Evolutionary conservation across 1,284 basidiomycete species (phyloP), one percentile per base, ranked within the genome.

Genomic region (Trichosporon inkin): DNA sequence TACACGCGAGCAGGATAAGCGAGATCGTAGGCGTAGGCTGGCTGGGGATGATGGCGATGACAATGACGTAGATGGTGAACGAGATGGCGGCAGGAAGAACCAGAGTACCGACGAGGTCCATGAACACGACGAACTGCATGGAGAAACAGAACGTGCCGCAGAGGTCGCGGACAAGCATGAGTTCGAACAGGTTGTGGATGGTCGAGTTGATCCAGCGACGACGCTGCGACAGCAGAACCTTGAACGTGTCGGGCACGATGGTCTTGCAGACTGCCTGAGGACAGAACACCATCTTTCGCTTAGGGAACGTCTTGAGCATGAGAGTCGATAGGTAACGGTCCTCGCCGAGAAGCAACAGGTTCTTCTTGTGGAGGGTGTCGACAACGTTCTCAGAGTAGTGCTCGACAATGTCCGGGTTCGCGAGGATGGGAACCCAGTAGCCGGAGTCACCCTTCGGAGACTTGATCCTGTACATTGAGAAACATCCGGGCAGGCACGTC

Each of bases 201-300:
- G 96, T 99, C 62, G 93, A 97, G 82, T 99, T 99, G 81, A 99
- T 99, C 96, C 95, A 99, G 64, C 96, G 88, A 71, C 96, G 88
- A 70, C 96, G 90, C 76, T 99, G 95, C 3, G 93, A 97, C 22
- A 99, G 84, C 51, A 99, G 82, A 44, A 98, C 86, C 56, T 84
- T 82, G 85, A 99, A 99, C 2, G 91, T 92, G 76, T 99, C 93
- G 1, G 96, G 95, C 1, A 96, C 96, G 67, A 97, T 84, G 24
- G 95, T 99, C 82, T 97, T 94, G 82, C 96, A 99, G 11, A 96
- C 91, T 0, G 95, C 96, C 78, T 96, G 91, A 2, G 96, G 96
- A 74, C 92, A 95, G 83, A 99, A 99, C 73, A 97, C 86, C 84
- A 98, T 99, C 82, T 98, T 98, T 75, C 95, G 89, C 78, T 92